Evolutionary conservation across 1,284 basidiomycete genomes (phyloP), one percentile per base, ranked within the genome.

Genomic region (Naganishia albida): DNA sequence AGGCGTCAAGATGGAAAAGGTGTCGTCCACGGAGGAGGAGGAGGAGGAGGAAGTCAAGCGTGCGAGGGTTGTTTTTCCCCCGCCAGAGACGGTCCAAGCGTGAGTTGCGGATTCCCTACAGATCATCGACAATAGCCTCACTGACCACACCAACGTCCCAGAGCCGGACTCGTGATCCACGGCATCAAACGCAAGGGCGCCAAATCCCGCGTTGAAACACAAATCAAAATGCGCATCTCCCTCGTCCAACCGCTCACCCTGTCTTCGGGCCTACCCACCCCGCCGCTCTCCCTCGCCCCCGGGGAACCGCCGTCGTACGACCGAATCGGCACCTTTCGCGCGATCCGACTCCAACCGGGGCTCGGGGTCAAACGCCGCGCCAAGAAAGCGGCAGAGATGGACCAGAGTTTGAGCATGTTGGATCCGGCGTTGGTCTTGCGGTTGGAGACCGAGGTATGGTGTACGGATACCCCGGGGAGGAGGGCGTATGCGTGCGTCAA

Each of bases 201-300:
- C 6, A 68, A 68, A 40, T 62, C 57, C 8, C 43, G 67, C 1
- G 67, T 68, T 18, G 67, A 68, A 42, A 68, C 67, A 4, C 67
- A 68, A 43, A 68, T 68, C 64, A 68, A 68, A 48, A 68, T 68
- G 67, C 53, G 56, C 20, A 63, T 68, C 49, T 60, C 67, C 10
- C 48, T 68, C 28, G 64, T 62, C 10, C 50, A 53, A 30, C 49
- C 43, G n/a, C n/a, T n/a, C 3, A 34, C 39, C 38, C 20, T 40
- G 7, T 40, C 51, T n/a, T n/a, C n/a, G 30, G 60, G 51, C 51
- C 46, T 62, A 2, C 40, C 51, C 4, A 62, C 60, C 23, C 51
- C 51, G 18, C 46, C 54, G 38, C 42, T 34, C 25, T 64, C 63
- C 23, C 39, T 38, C 42, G 20, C n/a, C 20, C n/a, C 51, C 7